Base-by-base conservation (phyloP, 495 filamentous ascomycete species). In the Penicillium cosmopolitanum region DNA sequence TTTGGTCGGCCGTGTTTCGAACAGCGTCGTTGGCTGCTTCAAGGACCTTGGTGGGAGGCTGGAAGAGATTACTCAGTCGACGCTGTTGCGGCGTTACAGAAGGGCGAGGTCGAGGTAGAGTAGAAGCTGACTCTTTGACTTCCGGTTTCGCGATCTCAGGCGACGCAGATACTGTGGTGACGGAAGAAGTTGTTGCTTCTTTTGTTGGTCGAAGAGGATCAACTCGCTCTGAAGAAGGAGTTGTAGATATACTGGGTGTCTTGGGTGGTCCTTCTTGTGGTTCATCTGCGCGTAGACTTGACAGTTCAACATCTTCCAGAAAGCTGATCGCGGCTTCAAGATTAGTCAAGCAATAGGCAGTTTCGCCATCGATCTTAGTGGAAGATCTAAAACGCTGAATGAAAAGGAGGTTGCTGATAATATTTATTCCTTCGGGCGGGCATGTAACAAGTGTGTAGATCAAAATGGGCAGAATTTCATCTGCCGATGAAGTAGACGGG, bases 301-400 rank as follows among this genome's bases (percentile, higher is more conserved):
- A 90, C 9, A 99, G 84, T 69, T 99, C 95, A 28, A 99, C 94
- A 23, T 95, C 97, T 66, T 98, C 94, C n/a, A 99, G 79, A 68
- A 99, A 99, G 53, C 88, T 90, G 46, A 98, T 92, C 50, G 94
- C 88, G 6, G 95, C 95, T 75, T 99, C 95, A 11, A 98, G 87
- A 66, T 95, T 98, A 12, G 95, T 97, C 40, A 99, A 81, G 64
- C 95, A 98, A 70, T 98, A 99, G 16, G 95, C 93, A 11, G 90
- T 89, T 72, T 98, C 96, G 25, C 95, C 95, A 50, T 95, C 89
- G 15, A 98, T 84, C 63, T 92, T 96, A 48, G 77, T 89, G 47
- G 90, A 85, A 60, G 91, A 88, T 58, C 95, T 88, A 70, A 99
- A 99, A 57, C 93, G 81, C 69, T 97, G 94, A 63, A 96, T 93